Percentiles rank a stretch among this genome's conserved stretches.
These are phyloP conservation scores for Pseudozyma tsukubaensis DNA, from an alignment of 1,284 basidiomycete genomes.

Conservation along the genomic window DNA sequence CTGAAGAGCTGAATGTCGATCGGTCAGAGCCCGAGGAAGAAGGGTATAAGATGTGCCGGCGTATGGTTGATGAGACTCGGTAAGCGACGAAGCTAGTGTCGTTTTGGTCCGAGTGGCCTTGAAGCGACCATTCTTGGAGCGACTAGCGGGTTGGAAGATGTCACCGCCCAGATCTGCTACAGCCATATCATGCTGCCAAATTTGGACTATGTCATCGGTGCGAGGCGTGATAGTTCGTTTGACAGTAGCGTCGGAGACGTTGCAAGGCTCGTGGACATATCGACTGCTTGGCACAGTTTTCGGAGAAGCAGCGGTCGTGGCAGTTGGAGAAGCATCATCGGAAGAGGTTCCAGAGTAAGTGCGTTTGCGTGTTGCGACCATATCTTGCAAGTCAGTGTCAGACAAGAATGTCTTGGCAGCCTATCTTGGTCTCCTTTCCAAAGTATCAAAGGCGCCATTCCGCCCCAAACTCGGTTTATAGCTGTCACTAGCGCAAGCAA, in stretches of 20 bases:
- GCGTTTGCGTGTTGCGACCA: constrained; percentile 17
- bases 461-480: no score
- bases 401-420: no score
- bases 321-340: no score
- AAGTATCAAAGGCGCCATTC: no score
- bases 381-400: no score
- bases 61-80: constrained; percentile 11
- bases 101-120: no score
- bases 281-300: no score
- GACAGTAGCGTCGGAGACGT: background rate
- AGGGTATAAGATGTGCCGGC: constrained; percentile 1
- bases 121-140: no score
- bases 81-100: background rate
- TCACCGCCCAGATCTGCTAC: constrained; percentile 14
- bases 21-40: constrained; percentile 6
- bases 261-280: background rate
- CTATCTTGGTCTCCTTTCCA: no score
- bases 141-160: background rate
- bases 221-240: background rate
- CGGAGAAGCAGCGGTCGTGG: no score
- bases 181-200: constrained; percentile 15
- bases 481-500: no score
- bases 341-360: background rate
- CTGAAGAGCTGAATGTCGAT: constrained; percentile 4
- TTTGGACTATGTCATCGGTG: background rate